Evolutionary conservation across 2,329 filamentous ascomycete genomes (phyloP).

Genomic region (Fusarium tupiense): DNA sequence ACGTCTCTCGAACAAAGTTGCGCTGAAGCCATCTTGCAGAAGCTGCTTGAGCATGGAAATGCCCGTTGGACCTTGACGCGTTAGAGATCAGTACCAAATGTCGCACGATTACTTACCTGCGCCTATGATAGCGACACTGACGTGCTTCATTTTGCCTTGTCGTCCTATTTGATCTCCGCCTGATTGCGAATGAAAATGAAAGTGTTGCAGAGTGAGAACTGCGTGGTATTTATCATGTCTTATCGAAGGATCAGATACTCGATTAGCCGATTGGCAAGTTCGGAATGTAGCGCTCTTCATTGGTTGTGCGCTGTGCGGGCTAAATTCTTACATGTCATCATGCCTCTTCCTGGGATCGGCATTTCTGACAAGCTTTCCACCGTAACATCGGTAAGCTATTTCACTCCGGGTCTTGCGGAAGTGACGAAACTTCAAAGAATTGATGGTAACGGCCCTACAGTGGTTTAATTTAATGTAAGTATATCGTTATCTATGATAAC

Average conservation of each 20-base stretch:
- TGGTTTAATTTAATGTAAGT: too few relatives aligned
- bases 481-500: too few relatives aligned
- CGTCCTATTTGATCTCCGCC: accelerated
- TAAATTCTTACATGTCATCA: neutral
- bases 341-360: neutral
- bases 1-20: slow-evolving; percentile 1
- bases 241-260: neutral
- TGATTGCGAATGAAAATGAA: accelerated
- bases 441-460: too few relatives aligned
- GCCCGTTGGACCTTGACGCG: neutral
- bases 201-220: accelerated
- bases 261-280: neutral
- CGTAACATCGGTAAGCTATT: too few relatives aligned
- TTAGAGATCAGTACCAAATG: accelerated
- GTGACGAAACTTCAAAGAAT: too few relatives aligned
- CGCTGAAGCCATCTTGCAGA: slow-evolving; percentile 12
- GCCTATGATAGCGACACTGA: neutral
- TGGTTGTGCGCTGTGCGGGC: neutral
- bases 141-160: neutral
- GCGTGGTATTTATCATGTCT: neutral
- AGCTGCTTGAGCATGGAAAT: slow-evolving; percentile 29
- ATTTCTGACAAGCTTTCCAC: neutral
- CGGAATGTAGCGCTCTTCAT: neutral
- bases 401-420: neutral
- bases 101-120: neutral